Percentiles rank a stretch among this genome's conserved stretches.
Evolutionary conservation across 805 yeast genomes (phyloP).

Genomic region (Candida chauliodis): DNA sequence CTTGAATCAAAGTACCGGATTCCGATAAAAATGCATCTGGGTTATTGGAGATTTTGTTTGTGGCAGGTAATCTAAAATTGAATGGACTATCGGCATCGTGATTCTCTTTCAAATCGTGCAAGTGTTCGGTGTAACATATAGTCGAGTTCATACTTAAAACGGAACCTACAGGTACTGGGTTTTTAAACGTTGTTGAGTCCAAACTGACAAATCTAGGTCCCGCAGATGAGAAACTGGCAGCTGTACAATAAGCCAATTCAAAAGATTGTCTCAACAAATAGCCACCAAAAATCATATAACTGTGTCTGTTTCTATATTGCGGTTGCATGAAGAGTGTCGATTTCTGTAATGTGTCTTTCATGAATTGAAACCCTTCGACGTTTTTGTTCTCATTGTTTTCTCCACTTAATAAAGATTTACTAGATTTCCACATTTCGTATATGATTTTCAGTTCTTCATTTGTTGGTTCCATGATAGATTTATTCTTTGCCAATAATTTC

Average conservation of each 20-base stretch:
- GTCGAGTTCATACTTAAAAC: constrained; percentile 79
- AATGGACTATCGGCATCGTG: constrained; percentile 32
- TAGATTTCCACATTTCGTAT: constrained; percentile 67
- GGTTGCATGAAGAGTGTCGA: constrained; percentile 94
- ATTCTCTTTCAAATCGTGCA: constrained; percentile 38
- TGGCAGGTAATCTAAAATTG: constrained; percentile 54
- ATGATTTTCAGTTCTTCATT: constrained; percentile 69
- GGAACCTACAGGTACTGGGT: constrained; percentile 95
- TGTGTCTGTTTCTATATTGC: constrained; percentile 91
- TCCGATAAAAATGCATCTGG: constrained; percentile 59
- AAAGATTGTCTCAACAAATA: constrained; percentile 88
- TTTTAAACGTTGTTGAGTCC: constrained; percentile 86
- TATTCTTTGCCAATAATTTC: constrained; percentile 68
- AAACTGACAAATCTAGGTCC: constrained; percentile 86
- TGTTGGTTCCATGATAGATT: constrained; percentile 59
- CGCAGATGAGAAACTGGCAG: constrained; percentile 82
- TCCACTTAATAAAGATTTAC: constrained; percentile 14
- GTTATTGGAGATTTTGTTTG: constrained; percentile 50
- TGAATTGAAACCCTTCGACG: constrained; percentile 54
- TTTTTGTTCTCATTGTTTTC: constrained; percentile 18
- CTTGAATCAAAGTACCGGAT: constrained; percentile 89
- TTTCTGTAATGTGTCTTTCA: constrained; percentile 67
- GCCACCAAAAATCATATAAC: constrained; percentile 94
- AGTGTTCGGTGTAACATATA: constrained; percentile 82
- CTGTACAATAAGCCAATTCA: constrained; percentile 89